Base-by-base conservation (phyloP, 345 rosid genomes). In the Luvunga scandens region DNA sequence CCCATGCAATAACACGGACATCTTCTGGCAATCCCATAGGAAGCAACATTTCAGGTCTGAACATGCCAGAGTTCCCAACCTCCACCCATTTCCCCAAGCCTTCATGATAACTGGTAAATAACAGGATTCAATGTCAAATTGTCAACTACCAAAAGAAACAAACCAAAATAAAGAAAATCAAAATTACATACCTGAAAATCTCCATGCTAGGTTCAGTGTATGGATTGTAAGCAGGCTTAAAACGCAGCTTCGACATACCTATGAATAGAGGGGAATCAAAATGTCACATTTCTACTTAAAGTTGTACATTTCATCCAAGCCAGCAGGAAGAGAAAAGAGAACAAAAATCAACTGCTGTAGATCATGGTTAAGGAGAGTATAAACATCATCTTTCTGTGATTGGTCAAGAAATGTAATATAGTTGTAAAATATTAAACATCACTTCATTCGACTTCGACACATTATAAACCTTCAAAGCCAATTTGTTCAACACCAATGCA, bases 181-280 rank as follows among this genome's bases (percentile, higher is more conserved):
- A 39, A 18, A 68, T 21, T 71, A 55, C 45, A 74, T 80, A 92
- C 99, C 97, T 93, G 91, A 91, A 94, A 63, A 96, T 90, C 82
- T 94, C 98, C 97, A 96, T 94, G 87, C 98, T 94, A 30, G 99
- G 99, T 67, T 96, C 98, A 0, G 99, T 96, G 64, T 96, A 96
- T 14, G 99, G 99, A 82, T 96, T 96, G 86, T 96, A 94, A 55
- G 98, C 95, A 77, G 94, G 97, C 88, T 92, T 94, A 93, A 96
- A 96, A 10, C 85, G 90, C 75, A 96, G 82, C 61, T 92, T 90
- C 4, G 95, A 86, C 98, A 94, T 96, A 63, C 99, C 99, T 96
- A 83, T 67, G 67, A 80, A 55, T 69, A 69, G 31, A 64, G 16
- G 71, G 55, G 27, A 66, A 59, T 14, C 38, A 34, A 66, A 61